Evolutionary conservation across 768 basidiomycete genomes (phyloP), one percentile per base, ranked within the genome.

Genomic region (Amanita brunnescens): DNA sequence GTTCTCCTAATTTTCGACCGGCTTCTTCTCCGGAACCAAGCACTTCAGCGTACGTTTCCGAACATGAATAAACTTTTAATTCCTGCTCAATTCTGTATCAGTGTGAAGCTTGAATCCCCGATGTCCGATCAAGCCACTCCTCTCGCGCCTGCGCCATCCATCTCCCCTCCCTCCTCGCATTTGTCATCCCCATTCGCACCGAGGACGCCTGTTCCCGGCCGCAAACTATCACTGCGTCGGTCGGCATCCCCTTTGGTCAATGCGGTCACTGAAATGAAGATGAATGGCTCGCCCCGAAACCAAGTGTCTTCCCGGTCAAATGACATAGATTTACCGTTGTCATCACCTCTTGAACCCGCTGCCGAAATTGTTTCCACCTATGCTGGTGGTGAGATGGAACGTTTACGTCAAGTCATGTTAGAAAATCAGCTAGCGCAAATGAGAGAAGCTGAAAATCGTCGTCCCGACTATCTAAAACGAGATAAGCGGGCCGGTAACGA

Each of bases 381-480:
- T 14, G 59, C 69, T 0, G 80, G 78, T 38, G 76, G 75, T 26
- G 84, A 86, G 59, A 72, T 83, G 61, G 74, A 77, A 47, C 76
- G 79, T 34, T 79, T 86, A 44, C 76, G 77, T 24, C 73, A 75
- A 42, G 74, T 75, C 23, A 68, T 75, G 59, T 63, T 73, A 13
- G 75, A 80, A 55, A 78, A 77, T 34, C 71, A 72, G 49, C 61
- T 76, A 10, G 68, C 72, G 1, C 74, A 75, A 26, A 59, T 73
- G 26, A 73, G 72, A 48, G 79, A 81, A 60, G 68, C 74, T 8
- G 86, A 89, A 62, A 74, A 66, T 32, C 79, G 77, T 12, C 74
- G 85, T 34, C 86, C 86, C 1, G 87, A 88, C 6, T 89, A 88
- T 61, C 68, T 87, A 37, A 79, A 77, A 60, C 78, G 87, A 23